Evolutionary conservation across 2,329 filamentous ascomycete genomes (phyloP).

Genomic region (Onygenales sp.): DNA sequence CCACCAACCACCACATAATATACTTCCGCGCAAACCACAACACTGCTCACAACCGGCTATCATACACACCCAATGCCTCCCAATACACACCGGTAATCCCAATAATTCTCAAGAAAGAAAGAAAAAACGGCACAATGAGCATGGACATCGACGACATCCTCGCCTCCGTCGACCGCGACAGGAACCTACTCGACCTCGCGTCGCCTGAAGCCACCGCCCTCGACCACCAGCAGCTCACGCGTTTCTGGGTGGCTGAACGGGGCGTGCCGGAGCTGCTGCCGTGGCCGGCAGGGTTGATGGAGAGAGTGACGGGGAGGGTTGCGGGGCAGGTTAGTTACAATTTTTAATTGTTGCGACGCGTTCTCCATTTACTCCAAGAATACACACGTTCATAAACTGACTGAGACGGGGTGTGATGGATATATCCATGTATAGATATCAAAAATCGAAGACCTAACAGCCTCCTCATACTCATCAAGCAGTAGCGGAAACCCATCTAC

Average conservation of each 20-base stretch:
- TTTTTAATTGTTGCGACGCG: not conserved
- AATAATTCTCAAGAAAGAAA: too few relatives aligned
- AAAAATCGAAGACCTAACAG: constrained; percentile 53
- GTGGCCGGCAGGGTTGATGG: constrained; percentile 68
- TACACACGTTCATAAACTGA: not conserved
- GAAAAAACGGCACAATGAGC: not conserved
- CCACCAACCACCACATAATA: not conserved
- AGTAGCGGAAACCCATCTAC: constrained; percentile 62
- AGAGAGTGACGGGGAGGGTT: constrained; percentile 66
- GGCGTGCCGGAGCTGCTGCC: constrained; percentile 80
- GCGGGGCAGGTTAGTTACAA: constrained; percentile 44
- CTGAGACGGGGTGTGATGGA: not conserved
- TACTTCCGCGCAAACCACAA: not conserved
- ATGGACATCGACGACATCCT: constrained; percentile 72
- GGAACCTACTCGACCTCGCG: constrained; percentile 29
- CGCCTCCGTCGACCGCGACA: constrained; percentile 56
- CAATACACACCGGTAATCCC: not conserved
- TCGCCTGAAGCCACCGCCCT: constrained; percentile 31
- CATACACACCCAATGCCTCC: not conserved
- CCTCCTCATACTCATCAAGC: constrained; percentile 30
- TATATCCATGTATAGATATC: constrained; percentile 41
- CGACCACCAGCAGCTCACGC: constrained; percentile 81
- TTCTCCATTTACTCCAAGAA: not conserved
- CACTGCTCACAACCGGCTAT: not conserved
- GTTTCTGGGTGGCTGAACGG: constrained; percentile 87